Conservation (phyloP, 2,329 filamentous ascomycete species). For the Tolypocladium tropicale region DNA sequence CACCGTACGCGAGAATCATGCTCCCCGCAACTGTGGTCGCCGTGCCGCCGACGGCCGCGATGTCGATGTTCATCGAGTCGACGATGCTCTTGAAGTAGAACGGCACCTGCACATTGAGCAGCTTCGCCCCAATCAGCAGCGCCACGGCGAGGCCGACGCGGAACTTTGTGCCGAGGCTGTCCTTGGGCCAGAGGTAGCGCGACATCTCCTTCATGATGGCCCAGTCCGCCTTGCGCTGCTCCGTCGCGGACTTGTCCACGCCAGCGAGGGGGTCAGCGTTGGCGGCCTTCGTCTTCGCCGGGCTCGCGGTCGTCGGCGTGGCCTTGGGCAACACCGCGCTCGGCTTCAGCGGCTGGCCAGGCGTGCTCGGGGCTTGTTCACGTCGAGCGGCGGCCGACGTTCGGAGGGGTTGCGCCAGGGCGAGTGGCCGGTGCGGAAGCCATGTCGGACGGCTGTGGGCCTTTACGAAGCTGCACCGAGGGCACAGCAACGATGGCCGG, state of each 20-base stretch:
- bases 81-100: constrained; percentile 99
- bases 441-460: constrained; percentile 16
- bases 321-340: constrained; percentile 1
- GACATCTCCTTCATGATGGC: constrained; percentile 98
- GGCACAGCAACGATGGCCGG: constrained; percentile 21
- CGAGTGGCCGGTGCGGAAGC: constrained; percentile 14
- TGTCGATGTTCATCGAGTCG: constrained; percentile 94
- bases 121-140: constrained; percentile 80
- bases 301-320: constrained; percentile 8
- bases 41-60: constrained; percentile 76
- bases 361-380: constrained; percentile 5
- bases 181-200: constrained; percentile 90
- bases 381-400: constrained; percentile 19
- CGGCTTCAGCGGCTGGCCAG: neutral
- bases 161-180: constrained; percentile 60
- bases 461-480: constrained; percentile 16
- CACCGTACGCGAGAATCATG: constrained; percentile 89
- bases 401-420: constrained; percentile 12
- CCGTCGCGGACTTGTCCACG: constrained; percentile 50
- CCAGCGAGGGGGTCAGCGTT: constrained; percentile 20
- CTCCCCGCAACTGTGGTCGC: constrained; percentile 81
- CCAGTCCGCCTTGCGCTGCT: constrained; percentile 96
- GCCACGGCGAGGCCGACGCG: constrained; percentile 78
- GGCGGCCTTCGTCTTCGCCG: constrained; percentile 6
- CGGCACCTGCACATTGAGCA: constrained; percentile 93